A percentile compares a stretch with the other conserved stretches of the same genome.
phyloP scores from a whole-genome alignment of 2,329 filamentous ascomycete genomes.

The Dactylonectria macrodidyma region DNA sequence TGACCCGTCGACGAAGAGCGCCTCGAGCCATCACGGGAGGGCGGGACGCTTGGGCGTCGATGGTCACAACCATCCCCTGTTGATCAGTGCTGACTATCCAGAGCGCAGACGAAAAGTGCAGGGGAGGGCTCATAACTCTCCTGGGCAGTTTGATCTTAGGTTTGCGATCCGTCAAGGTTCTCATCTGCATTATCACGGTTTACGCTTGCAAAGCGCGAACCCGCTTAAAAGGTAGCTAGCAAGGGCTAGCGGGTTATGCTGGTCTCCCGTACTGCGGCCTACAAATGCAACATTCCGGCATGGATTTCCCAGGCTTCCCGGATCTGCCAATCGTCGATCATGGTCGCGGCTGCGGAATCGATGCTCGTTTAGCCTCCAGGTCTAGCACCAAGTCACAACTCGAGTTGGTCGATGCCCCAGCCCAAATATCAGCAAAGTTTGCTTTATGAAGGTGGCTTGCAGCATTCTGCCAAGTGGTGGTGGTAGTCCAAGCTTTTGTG shows the following conservation, averaged over 20 bases:
- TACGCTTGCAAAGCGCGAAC: conserved; percentile 1
- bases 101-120: not conserved
- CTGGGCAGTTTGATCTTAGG: too few species aligned
- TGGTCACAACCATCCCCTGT: not conserved
- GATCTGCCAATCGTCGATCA: conserved; percentile 20
- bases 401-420: not conserved
- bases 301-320: conserved; percentile 20
- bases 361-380: not conserved
- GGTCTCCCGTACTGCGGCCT: conserved; percentile 8
- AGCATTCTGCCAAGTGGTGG: not conserved
- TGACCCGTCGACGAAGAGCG: conserved; percentile 22
- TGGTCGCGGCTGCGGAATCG: conserved; percentile 1
- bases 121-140: not conserved
- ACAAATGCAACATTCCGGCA: conserved; percentile 6
- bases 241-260: conserved; percentile 19
- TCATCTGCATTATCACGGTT: conserved; percentile 13
- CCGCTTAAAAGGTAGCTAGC: not conserved
- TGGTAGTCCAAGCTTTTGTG: not conserved
- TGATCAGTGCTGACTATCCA: not conserved
- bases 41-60: not conserved
- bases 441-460: conserved; percentile 4
- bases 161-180: conserved; percentile 13
- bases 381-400: not conserved
- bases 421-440: not conserved
- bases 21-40: not conserved